A percentile compares a stretch with the other conserved stretches of the same genome.
Conservation (phyloP, 2,329 filamentous ascomycete genomes). For the Neofusicoccum sp. region DNA sequence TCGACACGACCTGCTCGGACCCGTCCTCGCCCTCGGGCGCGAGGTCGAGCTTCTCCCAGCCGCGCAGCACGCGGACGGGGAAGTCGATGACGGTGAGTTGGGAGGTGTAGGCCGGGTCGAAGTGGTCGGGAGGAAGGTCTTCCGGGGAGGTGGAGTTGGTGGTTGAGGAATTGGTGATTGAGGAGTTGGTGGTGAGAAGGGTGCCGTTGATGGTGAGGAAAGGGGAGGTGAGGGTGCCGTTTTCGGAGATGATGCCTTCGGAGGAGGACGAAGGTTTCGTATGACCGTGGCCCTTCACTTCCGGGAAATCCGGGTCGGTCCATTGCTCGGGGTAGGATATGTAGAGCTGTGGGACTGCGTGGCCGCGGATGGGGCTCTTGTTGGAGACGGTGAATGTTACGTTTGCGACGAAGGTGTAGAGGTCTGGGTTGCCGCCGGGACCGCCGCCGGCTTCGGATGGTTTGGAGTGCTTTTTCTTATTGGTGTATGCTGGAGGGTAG, state of each 20-base stretch:
- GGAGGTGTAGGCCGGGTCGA: background rate
- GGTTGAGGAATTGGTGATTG: background rate
- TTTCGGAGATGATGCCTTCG: background rate
- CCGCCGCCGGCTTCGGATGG: conserved; percentile 66
- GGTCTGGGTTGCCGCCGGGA: conserved; percentile 57
- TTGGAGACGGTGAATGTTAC: conserved; percentile 52
- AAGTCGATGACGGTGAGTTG: conserved; percentile 51
- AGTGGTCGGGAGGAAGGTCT: background rate
- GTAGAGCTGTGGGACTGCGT: conserved; percentile 57
- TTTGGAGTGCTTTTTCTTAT: conserved; percentile 36
- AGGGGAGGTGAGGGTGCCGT: background rate
- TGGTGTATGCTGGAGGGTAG: conserved; percentile 58
- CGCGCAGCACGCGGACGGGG: conserved; percentile 39
- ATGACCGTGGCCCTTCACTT: background rate
- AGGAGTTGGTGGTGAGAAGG: background rate
- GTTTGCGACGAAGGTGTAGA: conserved; percentile 49
- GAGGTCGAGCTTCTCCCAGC: conserved; percentile 44
- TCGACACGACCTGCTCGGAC: conserved; percentile 28
- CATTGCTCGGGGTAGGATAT: conserved; percentile 50
- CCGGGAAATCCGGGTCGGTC: conserved; percentile 31
- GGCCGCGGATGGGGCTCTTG: conserved; percentile 53
- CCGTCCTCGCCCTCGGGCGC: conserved; percentile 22
- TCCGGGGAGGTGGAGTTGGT: background rate
- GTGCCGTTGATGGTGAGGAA: background rate
- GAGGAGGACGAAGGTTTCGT: background rate